These are phyloP conservation scores for Colletotrichum abscissum DNA, from an alignment of 2,329 filamentous ascomycete species.

Conservation along the genomic window DNA sequence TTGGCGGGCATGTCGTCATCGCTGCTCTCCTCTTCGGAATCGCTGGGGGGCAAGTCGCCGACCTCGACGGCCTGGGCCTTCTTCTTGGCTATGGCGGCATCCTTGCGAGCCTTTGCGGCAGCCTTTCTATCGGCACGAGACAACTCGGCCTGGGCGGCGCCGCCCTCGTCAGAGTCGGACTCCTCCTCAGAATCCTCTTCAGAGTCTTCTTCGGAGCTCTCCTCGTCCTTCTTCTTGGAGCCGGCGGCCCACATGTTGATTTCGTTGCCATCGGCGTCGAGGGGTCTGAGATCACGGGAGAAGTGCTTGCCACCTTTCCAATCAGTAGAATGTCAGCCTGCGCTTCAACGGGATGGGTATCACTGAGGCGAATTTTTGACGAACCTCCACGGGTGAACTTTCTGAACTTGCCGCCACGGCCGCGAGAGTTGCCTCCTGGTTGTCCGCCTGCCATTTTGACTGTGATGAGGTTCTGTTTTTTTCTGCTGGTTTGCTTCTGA, in stretches of 20 bases:
- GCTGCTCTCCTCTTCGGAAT: constrained; percentile 68
- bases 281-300: constrained; percentile 87
- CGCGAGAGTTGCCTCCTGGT: constrained; percentile 69
- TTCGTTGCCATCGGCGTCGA: constrained; percentile 90
- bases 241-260: constrained; percentile 87
- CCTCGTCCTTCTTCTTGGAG: constrained; percentile 57
- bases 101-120: constrained; percentile 89
- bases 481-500: constrained; percentile 8
- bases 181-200: constrained; percentile 63
- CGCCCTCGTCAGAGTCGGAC: constrained; percentile 60
- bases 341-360: not conserved
- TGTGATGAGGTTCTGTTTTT: constrained; percentile 34
- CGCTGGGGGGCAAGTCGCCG: constrained; percentile 85
- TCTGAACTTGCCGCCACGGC: constrained; percentile 92
- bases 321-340: constrained; percentile 36
- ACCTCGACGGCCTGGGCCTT: constrained; percentile 79
- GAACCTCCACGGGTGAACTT: constrained; percentile 93
- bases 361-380: constrained; percentile 40
- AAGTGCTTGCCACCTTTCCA: constrained; percentile 86
- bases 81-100: constrained; percentile 84
- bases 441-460: constrained; percentile 58
- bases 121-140: constrained; percentile 90
- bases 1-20: constrained; percentile 83
- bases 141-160: constrained; percentile 59
- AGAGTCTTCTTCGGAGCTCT: constrained; percentile 63